phyloP scores from a whole-genome alignment of 495 filamentous ascomycete genomes.

The Daldinia childiae region DNA sequence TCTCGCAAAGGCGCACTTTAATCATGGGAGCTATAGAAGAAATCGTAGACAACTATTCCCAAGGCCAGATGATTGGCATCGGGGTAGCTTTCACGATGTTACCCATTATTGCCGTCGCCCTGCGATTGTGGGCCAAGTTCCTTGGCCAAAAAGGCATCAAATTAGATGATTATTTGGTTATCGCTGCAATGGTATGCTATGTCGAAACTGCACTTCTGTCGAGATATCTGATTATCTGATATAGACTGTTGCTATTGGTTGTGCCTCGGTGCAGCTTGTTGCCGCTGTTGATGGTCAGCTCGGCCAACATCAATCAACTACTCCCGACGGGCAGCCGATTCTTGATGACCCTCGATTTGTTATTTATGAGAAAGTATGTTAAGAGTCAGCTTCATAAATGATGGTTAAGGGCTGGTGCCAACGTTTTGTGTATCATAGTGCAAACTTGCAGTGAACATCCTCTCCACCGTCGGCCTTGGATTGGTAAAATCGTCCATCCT shows the following conservation, averaged over 20 bases:
- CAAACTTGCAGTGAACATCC: constrained; percentile 50
- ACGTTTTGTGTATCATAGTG: constrained; percentile 14
- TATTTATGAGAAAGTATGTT: constrained; percentile 41
- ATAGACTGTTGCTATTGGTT: constrained; percentile 14
- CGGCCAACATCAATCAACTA: constrained; percentile 42
- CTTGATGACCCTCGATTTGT: constrained; percentile 43
- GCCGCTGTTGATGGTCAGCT: constrained; percentile 40
- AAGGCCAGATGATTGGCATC: constrained; percentile 18
- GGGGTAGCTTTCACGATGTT: constrained; percentile 20
- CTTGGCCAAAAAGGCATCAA: constrained; percentile 14
- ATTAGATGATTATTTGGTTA: constrained; percentile 10
- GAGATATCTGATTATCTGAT: not conserved
- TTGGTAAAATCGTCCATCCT: constrained; percentile 61
- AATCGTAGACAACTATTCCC: constrained; percentile 19
- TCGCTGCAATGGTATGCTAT: constrained; percentile 5
- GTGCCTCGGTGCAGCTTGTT: constrained; percentile 8
- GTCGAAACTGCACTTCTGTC: not conserved
- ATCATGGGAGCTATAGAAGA: constrained; percentile 21
- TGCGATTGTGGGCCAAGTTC: constrained; percentile 17
- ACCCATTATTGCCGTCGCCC: constrained; percentile 8
- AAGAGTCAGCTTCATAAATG: not conserved
- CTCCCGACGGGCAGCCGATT: constrained; percentile 35
- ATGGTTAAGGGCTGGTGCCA: not conserved
- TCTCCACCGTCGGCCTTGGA: constrained; percentile 62
- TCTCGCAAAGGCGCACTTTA: constrained; percentile 10